Percentiles rank a stretch among this genome's conserved stretches.
Evolutionary conservation across 305 asterid genomes (phyloP).

Genomic region (Fraxinus paxiana): DNA sequence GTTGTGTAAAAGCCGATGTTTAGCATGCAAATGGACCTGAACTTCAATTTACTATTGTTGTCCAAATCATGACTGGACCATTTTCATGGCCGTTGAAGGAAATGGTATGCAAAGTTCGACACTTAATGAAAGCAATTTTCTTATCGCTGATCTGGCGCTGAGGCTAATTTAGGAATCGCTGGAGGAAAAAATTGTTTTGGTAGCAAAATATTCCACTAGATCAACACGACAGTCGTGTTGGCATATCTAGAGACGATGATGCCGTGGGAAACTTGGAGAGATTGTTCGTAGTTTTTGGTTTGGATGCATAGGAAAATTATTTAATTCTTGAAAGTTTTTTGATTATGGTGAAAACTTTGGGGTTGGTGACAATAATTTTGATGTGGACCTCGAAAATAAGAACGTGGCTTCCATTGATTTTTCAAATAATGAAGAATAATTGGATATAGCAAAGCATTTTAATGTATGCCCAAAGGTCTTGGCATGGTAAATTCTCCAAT

Average conservation of each 20-base stretch:
- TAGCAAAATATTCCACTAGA: conserved; percentile 48
- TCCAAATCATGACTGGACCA: not conserved
- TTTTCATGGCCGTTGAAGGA: conserved; percentile 23
- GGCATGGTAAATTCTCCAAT: conserved; percentile 33
- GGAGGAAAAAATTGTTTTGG: conserved; percentile 44
- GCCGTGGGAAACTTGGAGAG: conserved; percentile 51
- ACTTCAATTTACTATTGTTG: not conserved
- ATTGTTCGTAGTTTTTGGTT: conserved; percentile 43
- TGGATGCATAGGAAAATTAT: conserved; percentile 46
- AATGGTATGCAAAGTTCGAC: conserved; percentile 54
- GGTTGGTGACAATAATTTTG: conserved; percentile 44
- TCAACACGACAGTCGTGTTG: conserved; percentile 34
- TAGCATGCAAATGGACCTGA: not conserved
- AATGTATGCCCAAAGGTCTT: conserved; percentile 43
- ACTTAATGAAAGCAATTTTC: conserved; percentile 48
- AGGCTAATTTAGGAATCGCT: conserved; percentile 49
- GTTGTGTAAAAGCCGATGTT: not conserved
- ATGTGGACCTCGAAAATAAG: conserved; percentile 39
- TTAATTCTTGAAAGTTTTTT: conserved; percentile 31
- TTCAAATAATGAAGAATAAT: conserved; percentile 47
- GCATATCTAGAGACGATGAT: conserved; percentile 52
- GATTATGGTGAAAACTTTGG: conserved; percentile 46
- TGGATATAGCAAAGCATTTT: conserved; percentile 50
- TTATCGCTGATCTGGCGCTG: conserved; percentile 70
- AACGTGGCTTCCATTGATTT: conserved; percentile 52